Base-by-base conservation (phyloP, 495 filamentous ascomycete genomes). In the Daldinia caldariorum region DNA sequence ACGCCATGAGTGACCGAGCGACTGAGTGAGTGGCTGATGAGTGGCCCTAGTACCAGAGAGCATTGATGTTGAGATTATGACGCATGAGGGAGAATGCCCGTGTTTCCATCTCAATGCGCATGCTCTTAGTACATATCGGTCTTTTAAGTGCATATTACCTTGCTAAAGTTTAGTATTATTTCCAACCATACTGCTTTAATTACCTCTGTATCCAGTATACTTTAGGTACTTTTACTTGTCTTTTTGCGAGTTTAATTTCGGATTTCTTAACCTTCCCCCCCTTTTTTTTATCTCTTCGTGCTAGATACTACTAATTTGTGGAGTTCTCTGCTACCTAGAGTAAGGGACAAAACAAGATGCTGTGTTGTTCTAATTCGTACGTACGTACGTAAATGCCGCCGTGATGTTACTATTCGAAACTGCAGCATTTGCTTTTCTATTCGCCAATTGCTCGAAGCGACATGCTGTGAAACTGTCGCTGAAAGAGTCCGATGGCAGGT, bases 351-450 rank as follows among this genome's bases (percentile, higher is more conserved):
- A 57, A 12, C 51, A 57, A 61, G 64, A 68, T 49, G 13, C 41
- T 41, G 22, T 39, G 18, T 60, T 58, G 50, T 37, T 60, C 26
- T 22, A 16, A 60, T 55, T 60, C 47, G 49, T 22, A 47, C 20
- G 45, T 22, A 47, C 20, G 45, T 22, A 67, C 10, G 22, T 10
- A 61, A 64, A 31, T 68, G 51, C 39, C 54, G 59, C 41, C 39
- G 60, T 58, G 50, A 67, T 51, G 61, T 54, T 67, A 56, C n/a
- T 49, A 61, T 72, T 66, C 61, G 70, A 69, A 72, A 72, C 70
- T n/a, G 65, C 41, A 39, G 26, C 56, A 58, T 67, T 29, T 38
- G 34, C 38, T 34, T 62, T 68, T 35, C 63, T 45, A 61, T 61
- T 72, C 45, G 65, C 29, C 53, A 58, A 58, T 72, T 51, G 43